phyloP scores from a whole-genome alignment of 192 early-diverging fungal genomes.

The Entomortierella chlamydospora region DNA sequence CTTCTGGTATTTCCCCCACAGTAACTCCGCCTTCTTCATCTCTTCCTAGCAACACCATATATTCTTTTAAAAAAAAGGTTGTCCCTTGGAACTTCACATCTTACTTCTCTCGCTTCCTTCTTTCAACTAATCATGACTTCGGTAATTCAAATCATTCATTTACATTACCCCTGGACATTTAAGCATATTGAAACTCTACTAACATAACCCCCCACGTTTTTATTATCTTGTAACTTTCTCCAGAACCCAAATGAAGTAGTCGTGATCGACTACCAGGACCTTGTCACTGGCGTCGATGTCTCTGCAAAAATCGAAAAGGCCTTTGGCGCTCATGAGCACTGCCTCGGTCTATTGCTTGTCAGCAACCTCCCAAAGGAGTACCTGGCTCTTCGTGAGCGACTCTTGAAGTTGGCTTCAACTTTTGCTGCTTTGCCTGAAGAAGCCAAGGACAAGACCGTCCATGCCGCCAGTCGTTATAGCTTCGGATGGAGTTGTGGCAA shows the following conservation, averaged over 20 bases:
- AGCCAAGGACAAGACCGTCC: conserved; percentile 58
- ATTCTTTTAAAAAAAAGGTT: not conserved
- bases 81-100: not conserved
- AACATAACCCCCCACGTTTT: not conserved
- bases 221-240: too few relatives aligned
- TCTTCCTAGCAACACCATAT: too few relatives aligned
- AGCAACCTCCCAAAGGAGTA: conserved; percentile 64
- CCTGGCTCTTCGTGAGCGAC: conserved; percentile 54
- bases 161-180: not conserved
- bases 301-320: conserved; percentile 59
- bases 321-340: conserved; percentile 64
- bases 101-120: not conserved
- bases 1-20: too few relatives aligned
- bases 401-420: conserved; percentile 63
- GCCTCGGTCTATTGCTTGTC: conserved; percentile 68
- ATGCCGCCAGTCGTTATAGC: conserved; percentile 64
- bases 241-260: conserved; percentile 47
- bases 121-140: not conserved
- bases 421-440: conserved; percentile 67
- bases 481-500: conserved; percentile 81
- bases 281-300: conserved; percentile 56
- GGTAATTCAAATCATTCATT: not conserved
- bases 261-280: conserved; percentile 62
- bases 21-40: too few relatives aligned
- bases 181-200: not conserved